Evolutionary conservation across 257 asterid species (phyloP).

Genomic region (Gynochthodes officinalis): DNA sequence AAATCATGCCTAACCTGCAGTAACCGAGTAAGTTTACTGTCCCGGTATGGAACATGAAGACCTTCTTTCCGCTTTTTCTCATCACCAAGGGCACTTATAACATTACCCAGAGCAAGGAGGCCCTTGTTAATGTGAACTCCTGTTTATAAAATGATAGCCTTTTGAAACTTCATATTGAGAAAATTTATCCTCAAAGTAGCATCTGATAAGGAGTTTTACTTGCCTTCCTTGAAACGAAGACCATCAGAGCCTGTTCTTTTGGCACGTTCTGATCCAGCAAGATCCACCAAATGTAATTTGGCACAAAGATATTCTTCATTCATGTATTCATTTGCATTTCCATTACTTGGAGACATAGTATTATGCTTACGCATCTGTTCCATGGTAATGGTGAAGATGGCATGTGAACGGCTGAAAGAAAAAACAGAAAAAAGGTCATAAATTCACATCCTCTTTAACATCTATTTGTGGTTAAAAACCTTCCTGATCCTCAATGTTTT

Average conservation of each 20-base stretch:
- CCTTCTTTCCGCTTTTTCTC: conserved; percentile 97
- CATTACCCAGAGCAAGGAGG: conserved; percentile 97
- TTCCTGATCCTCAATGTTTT: not conserved
- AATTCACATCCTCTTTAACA: not conserved
- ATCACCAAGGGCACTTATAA: conserved; percentile 98
- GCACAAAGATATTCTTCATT: conserved; percentile 96
- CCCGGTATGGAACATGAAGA: conserved; percentile 93
- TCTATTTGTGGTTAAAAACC: not conserved
- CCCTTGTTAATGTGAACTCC: conserved; percentile 99
- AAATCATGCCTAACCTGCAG: conserved; percentile 63
- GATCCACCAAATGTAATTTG: conserved; percentile 97
- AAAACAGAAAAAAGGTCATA: not conserved
- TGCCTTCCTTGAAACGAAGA: conserved; percentile 97
- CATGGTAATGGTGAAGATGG: conserved; percentile 97
- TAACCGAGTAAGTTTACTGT: conserved; percentile 97
- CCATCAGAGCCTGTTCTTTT: conserved; percentile 99
- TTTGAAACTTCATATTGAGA: conserved; percentile 14
- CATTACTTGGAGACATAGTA: conserved; percentile 41
- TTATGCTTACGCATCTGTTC: conserved; percentile 86
- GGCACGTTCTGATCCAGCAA: conserved; percentile 99
- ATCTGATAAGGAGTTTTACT: conserved; percentile 6
- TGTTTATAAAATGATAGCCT: conserved; percentile 28
- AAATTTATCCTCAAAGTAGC: conserved; percentile 5
- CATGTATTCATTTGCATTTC: conserved; percentile 57
- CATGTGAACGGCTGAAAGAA: conserved; percentile 89